Evolutionary conservation across 1,284 basidiomycete species (phyloP), one percentile per base, ranked within the genome.

Genomic region (Abortiporus biennis): DNA sequence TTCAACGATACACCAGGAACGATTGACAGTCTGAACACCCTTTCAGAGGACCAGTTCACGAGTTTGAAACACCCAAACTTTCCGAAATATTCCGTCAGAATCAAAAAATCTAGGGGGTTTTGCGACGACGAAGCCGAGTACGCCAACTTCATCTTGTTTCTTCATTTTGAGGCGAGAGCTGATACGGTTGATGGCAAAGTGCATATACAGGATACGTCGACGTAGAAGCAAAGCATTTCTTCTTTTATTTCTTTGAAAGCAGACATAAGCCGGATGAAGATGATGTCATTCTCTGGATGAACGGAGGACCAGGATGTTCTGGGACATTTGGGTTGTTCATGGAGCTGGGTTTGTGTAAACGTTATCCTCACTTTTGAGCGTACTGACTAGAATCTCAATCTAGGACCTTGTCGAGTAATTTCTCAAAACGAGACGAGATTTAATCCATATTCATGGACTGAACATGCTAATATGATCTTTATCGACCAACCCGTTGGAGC

Each of bases 171-270:
- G n/a, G 31, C 20, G 6, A 13, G 6, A 21, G 11, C 21, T 4
- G 15, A 20, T 31, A 5, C 9, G 24, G 17, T 25, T 12, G 34
- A 20, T 23, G 8, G 43, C 19, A 42, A n/a, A 67, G 68, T 30
- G 54, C 64, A 19, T 69, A 67, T 47, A 69, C 69, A 0, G 76
- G 76, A 15, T 81, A 82, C 56, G 80, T 85, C 40, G 83, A 85
- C 45, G 72, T 78, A 36, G 70, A 78, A 50, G 79, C 82, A 6
- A 72, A 80, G 32, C 82, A 85, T 49, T 59, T 91, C 22, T 92
- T 90, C 67, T 92, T 88, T 69, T 88, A 87, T 68, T 92, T 91
- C 60, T 78, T 78, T 56, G 75, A 78, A 52, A 71, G 68, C 22
- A 59, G 76, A 35, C 59, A 56, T 9, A 45, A 54, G n/a, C 58